Base-by-base conservation (phyloP, 306 rosid genomes). In the Alnus glutinosa region DNA sequence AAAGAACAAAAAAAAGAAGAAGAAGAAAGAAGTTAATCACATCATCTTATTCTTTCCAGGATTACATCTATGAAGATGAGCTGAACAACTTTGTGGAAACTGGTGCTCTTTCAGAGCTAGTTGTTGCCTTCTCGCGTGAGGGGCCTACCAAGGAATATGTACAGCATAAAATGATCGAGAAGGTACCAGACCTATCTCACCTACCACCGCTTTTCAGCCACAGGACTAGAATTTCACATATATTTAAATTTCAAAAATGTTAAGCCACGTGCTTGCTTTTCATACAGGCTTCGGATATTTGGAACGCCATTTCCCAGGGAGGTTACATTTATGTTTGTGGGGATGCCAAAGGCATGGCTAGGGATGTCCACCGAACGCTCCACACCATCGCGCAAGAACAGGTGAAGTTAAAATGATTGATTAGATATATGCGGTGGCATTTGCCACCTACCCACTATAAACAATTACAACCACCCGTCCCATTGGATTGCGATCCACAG, bases 271-370 rank as follows among this genome's bases (percentile, higher is more conserved):
- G 19, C 30, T 51, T 79, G 13, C 37, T 55, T 51, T 55, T 23
- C 55, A 15, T 78, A 50, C 93, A 96, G 99, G 98, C 99, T 66
- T 86, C 97, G 5, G 91, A 93, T 19, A 88, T 96, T 77, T 96
- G 99, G 99, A 87, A 80, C 82, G 74, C 87, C 89, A 59, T 93
- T 75, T 96, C 99, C 73, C 75, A 91, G 80, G 99, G 97, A 70
- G 98, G 88, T 76, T 93, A 96, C 55, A 12, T 96, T 18, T 96
- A 93, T 47, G 99, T 96, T 9, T 96, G 99, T 81, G 99, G 99
- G 79, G 99, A 96, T 87, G 99, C 98, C 46, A 96, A 96, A 89
- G 98, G 99, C 83, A 96, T 96, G 99, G 99, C 99, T 71, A 90
- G 73, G 81, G 99, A 96, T 78, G 99, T 96, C 72, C 99, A 96